phyloP scores from a whole-genome alignment of 169 alveolate genomes.

The Plasmodium inui region DNA sequence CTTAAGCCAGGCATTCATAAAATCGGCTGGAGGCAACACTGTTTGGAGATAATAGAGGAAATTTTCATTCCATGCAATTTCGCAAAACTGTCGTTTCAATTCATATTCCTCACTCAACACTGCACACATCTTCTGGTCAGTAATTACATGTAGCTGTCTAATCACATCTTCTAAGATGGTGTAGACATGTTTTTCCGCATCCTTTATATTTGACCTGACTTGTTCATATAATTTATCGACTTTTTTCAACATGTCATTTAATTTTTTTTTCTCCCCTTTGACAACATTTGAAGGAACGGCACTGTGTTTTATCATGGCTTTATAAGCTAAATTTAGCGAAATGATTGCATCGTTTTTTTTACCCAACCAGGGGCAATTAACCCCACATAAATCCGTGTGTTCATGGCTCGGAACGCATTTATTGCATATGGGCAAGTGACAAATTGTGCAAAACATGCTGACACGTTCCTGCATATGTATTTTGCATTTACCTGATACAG shows the following conservation, averaged over 20 bases:
- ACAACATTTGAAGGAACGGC: conserved; percentile 77
- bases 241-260: conserved; percentile 75
- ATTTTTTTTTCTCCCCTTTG: conserved; percentile 74
- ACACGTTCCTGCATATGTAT: conserved; percentile 74
- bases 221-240: conserved; percentile 75
- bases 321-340: conserved; percentile 81
- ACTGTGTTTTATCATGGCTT: conserved; percentile 78
- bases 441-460: conserved; percentile 82
- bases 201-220: conserved; percentile 82
- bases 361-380: not conserved
- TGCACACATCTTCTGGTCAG: conserved; percentile 85
- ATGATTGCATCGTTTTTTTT: conserved; percentile 69
- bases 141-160: conserved; percentile 81
- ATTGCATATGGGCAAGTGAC: conserved; percentile 87
- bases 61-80: conserved; percentile 86
- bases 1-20: conserved; percentile 85
- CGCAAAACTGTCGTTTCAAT: conserved; percentile 82
- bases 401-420: conserved; percentile 82
- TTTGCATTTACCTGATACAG: conserved; percentile 76
- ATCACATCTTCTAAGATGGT: conserved; percentile 84
- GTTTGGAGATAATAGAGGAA: conserved; percentile 82
- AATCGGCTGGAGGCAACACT: conserved; percentile 88
- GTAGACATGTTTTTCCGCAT: conserved; percentile 85
- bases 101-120: conserved; percentile 84
- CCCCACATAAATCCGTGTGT: conserved; percentile 77